Evolutionary conservation across 2,329 filamentous ascomycete genomes (phyloP).

Genomic region (Claviceps maximensis): DNA sequence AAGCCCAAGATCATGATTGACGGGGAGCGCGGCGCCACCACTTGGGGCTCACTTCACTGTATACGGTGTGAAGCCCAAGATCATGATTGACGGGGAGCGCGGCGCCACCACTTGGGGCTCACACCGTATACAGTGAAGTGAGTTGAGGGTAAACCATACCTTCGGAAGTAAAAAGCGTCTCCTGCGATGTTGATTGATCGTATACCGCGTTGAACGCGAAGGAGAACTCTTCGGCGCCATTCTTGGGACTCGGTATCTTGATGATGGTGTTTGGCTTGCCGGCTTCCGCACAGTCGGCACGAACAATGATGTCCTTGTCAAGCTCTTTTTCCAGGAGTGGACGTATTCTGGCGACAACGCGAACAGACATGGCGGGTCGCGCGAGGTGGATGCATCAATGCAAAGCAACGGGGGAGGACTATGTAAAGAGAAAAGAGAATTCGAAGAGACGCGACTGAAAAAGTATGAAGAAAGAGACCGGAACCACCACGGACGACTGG

Average conservation of each 20-base stretch:
- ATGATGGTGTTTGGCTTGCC: conserved; percentile 55
- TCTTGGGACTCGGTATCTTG: conserved; percentile 88
- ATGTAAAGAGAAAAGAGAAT: not conserved
- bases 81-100: not conserved
- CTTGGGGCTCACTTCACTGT: not conserved
- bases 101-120: not conserved
- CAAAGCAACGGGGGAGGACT: conserved; percentile 5
- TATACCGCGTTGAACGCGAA: conserved; percentile 95
- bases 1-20: too few relatives aligned
- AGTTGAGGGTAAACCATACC: conserved; percentile 49
- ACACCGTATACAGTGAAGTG: not conserved
- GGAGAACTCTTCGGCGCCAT: conserved; percentile 77
- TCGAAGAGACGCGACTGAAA: not conserved
- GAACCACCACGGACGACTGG: not conserved
- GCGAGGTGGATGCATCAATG: conserved; percentile 7
- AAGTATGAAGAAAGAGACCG: too few relatives aligned
- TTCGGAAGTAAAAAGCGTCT: conserved; percentile 79
- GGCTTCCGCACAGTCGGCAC: conserved; percentile 47
- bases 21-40: not conserved
- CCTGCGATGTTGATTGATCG: conserved; percentile 65
- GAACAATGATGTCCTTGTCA: conserved; percentile 78
- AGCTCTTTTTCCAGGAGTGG: conserved; percentile 76
- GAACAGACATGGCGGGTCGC: conserved; percentile 44
- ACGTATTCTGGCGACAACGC: conserved; percentile 82
- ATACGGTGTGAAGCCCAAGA: not conserved